phyloP scores from a whole-genome alignment of 2,329 filamentous ascomycete genomes.

The Neoascochyta sp. region DNA sequence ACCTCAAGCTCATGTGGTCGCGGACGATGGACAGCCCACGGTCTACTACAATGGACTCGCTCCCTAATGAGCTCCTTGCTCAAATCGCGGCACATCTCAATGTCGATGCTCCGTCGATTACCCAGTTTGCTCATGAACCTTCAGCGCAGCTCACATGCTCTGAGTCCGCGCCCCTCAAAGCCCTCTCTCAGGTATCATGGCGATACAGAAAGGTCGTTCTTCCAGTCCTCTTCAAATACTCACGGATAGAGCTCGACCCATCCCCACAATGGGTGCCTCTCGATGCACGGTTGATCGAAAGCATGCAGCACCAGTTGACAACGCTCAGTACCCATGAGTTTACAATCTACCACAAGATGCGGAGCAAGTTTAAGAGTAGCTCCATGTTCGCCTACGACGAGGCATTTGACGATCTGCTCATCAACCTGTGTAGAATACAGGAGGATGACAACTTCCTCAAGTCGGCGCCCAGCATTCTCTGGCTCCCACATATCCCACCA shows the following conservation, averaged over 20 bases:
- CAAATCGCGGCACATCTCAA: conserved; percentile 34
- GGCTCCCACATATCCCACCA: conserved; percentile 31
- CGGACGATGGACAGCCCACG: no score
- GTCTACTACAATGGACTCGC: conserved; percentile 16
- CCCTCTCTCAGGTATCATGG: conserved; percentile 31
- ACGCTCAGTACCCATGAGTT: conserved; percentile 33
- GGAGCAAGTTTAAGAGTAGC: conserved; percentile 34
- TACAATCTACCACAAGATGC: conserved; percentile 30
- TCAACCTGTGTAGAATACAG: conserved; percentile 32
- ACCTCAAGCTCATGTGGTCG: no score
- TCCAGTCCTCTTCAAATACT: conserved; percentile 32
- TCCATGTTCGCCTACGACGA: conserved; percentile 25
- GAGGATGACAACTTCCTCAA: conserved; percentile 30
- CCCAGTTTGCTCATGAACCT: conserved; percentile 34
- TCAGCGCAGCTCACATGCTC: conserved; percentile 22
- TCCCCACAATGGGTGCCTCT: conserved; percentile 34
- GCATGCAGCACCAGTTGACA: conserved; percentile 31
- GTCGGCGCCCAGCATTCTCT: conserved; percentile 19
- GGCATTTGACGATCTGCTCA: conserved; percentile 30
- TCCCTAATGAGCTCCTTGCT: conserved; percentile 38
- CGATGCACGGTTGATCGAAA: conserved; percentile 32
- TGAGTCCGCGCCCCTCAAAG: conserved; percentile 23
- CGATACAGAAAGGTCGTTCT: conserved; percentile 31
- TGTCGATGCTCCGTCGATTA: conserved; percentile 28
- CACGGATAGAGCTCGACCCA: conserved; percentile 23